These are phyloP conservation scores for Candida tallmaniae DNA, from an alignment of 805 yeast species.

Conservation along the genomic window DNA sequence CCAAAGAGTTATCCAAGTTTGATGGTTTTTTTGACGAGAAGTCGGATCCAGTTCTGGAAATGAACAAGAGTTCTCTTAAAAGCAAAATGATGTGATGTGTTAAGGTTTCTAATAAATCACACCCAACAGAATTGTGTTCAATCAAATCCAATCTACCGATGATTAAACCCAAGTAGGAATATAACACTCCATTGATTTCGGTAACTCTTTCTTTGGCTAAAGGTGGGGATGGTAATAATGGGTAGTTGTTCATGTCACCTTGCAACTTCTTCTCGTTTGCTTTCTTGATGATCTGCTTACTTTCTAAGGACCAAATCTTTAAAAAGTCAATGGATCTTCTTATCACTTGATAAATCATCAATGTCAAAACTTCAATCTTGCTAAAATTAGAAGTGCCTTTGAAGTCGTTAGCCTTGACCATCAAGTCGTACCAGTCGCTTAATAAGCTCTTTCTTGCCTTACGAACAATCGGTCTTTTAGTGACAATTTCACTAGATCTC, in stretches of 20 bases:
- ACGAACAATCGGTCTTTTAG: slow-evolving; percentile 55
- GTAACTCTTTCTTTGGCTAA: slow-evolving; percentile 56
- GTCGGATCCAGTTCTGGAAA: slow-evolving; percentile 48
- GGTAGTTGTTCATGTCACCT: slow-evolving; percentile 37
- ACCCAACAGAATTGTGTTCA: slow-evolving; percentile 68
- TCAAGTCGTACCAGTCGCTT: slow-evolving; percentile 77
- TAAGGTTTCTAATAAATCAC: slow-evolving; percentile 60
- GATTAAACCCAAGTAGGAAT: slow-evolving; percentile 59
- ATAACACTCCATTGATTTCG: slow-evolving; percentile 57
- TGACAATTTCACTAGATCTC: slow-evolving; percentile 65
- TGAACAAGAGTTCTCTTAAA: slow-evolving; percentile 57
- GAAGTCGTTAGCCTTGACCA: slow-evolving; percentile 72
- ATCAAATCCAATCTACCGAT: slow-evolving; percentile 76
- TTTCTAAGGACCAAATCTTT: slow-evolving; percentile 68
- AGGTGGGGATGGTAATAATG: slow-evolving; percentile 52
- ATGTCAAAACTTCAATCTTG: slow-evolving; percentile 58
- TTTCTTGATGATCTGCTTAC: slow-evolving; percentile 40
- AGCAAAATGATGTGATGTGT: slow-evolving; percentile 66
- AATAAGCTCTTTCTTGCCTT: slow-evolving; percentile 63
- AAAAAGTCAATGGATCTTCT: slow-evolving; percentile 61
- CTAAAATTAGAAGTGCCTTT: slow-evolving; percentile 56
- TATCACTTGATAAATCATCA: slow-evolving; percentile 63
- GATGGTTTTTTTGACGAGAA: slow-evolving; percentile 34
- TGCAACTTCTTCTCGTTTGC: slow-evolving; percentile 31
- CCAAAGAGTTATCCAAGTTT: slow-evolving; percentile 48